Evolutionary conservation across 2,329 filamentous ascomycete genomes (phyloP), one percentile per base, ranked within the genome.

Genomic region (Ciborinia camelliae): DNA sequence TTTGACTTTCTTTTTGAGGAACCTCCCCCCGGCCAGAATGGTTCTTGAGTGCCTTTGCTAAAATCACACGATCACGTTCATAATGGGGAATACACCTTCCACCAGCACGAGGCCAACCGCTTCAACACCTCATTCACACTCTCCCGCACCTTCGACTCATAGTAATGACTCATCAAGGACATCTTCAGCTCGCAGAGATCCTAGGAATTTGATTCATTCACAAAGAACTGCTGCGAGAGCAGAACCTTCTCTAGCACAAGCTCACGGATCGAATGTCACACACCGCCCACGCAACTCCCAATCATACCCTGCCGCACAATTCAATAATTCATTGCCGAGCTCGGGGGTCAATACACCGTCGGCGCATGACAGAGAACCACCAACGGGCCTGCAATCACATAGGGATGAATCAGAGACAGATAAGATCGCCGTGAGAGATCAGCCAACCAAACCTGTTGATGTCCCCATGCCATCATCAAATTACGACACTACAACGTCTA

Each of bases 211-310:
- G 66, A 80, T 83, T 68, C 83, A 85, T 69, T 78, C 80, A 68
- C 82, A 84, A 70, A 81, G 73, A 79, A 82, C 81, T 66, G 82
- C 81, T 71, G 85, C 83, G 63, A 84, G 85, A 57, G 86, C 86
- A 66, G 86, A 88, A 76, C 81, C 83, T 62, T 87, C 86, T 59
- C 81, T 85, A 68, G 81, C 85, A 69, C 84, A 86, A 75, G 85
- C 85, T 62, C 72, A 72, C 68, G 74, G 74, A 66, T 73, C 72
- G 12, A 74, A 71, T 26, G 64, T 69, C 53, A 66, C 70, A 63
- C 73, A 74, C 66, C 72, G 73, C 35, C 63, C 69, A 53, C 70
- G 72, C 57, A 68, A 69, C 57, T 73, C 67, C 67, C 68, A 70
- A 64, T 69, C 68, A 65, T 53, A 65, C 62, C 63, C 68, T n/a